Evolutionary conservation across 208 protist genomes (phyloP).

Genomic region (Trypanosoma vivax): DNA sequence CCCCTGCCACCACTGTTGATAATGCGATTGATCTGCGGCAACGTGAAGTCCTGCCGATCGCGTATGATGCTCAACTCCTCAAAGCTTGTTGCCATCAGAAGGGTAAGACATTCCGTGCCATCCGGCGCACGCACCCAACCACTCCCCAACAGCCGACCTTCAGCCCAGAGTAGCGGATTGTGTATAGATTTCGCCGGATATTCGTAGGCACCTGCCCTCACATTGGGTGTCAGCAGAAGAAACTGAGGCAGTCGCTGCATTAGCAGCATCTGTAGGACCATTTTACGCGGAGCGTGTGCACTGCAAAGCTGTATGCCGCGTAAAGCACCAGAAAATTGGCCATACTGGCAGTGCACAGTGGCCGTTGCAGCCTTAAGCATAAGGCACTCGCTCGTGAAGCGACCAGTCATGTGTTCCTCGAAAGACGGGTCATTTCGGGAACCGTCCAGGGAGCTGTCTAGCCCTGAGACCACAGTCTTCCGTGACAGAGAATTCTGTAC

Average conservation of each 20-base stretch:
- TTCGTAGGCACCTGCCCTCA: constrained; percentile 1
- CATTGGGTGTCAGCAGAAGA: constrained; percentile 10
- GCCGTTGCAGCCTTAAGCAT: constrained; percentile 35
- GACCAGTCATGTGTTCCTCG: background rate
- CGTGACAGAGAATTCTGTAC: too few relatives aligned
- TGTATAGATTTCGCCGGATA: constrained; percentile 28
- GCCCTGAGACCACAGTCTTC: too few relatives aligned
- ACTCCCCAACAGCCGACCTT: too few relatives aligned
- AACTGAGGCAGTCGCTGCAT: constrained; percentile 40
- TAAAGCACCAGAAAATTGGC: constrained; percentile 60
- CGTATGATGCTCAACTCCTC: constrained; percentile 66
- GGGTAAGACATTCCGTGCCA: constrained; percentile 39
- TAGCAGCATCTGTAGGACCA: constrained; percentile 64
- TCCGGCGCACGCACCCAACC: constrained; percentile 46
- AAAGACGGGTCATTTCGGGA: background rate
- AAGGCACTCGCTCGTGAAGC: constrained; percentile 28
- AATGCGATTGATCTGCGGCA: constrained; percentile 57
- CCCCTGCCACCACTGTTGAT: constrained; percentile 19
- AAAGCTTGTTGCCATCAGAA: constrained; percentile 66
- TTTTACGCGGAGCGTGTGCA: constrained; percentile 34
- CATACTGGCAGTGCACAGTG: constrained; percentile 40
- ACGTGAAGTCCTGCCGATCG: constrained; percentile 35
- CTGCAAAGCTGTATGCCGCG: constrained; percentile 68
- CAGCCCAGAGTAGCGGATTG: too few relatives aligned
- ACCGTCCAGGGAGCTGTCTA: background rate